Base-by-base conservation (phyloP, 768 basidiomycete genomes). In the Xanthoconium stramineum region DNA sequence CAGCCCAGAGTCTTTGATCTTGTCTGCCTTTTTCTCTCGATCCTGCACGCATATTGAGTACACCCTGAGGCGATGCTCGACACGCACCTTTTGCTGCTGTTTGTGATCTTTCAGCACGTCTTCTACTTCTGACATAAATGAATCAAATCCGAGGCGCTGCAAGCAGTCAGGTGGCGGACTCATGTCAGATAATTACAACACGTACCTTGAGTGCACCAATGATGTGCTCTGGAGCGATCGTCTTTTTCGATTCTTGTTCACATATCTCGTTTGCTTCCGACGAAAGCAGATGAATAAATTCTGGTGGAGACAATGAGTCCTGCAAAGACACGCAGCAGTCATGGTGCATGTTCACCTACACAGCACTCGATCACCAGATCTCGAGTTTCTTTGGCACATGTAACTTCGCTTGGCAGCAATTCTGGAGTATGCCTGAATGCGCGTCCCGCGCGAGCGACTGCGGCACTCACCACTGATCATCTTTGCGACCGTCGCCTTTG, bases 231-330 rank as follows among this genome's bases (percentile, higher is more conserved):
- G 97, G 97, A 6, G 94, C 90, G 64, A 99, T 98, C 1, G 97
- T 99, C 78, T 99, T 99, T 78, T 97, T 98, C 28, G 93, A 92
- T 68, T 96, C 94, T 69, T 93, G 88, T 69, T 98, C 97, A 67
- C 97, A 99, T 58, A 98, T 92, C 62, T 98, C 93, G 71, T 98
- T 98, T 50, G 97, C 93, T 70, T 98, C 94, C 10, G 94, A 93
- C 17, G 97, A 96, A 69, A 99, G 89, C 72, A 98, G 75, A 70
- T 98, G 93, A 59, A 99, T 95, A 72, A 98, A 99, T 78, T 99
- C 97, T 99, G 74, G 38, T 20, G 19, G 24, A 56, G 28, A 37
- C 46, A 42, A 15, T 30, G 60, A 70, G 65, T 39, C 39, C 35
- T 47, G 56, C 52, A 51, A 47, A 57, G 40, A 53, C 52, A 43